Conservation (phyloP, 2,329 filamentous ascomycete species). For the Metarhizium guizhouense region DNA sequence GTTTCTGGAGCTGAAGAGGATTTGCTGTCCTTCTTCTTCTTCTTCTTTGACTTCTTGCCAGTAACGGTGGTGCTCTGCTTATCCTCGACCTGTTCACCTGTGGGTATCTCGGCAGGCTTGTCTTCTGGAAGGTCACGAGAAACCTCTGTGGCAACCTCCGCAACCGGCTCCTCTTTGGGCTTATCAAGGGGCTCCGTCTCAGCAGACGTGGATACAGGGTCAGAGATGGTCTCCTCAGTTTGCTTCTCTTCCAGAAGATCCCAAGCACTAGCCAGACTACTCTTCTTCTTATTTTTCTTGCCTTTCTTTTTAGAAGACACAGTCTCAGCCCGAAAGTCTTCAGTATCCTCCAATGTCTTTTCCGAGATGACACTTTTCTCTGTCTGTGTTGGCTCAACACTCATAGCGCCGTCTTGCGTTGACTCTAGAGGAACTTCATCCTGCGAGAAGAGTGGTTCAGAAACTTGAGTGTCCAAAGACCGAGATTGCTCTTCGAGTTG, state of each 20-base stretch:
- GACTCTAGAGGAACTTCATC: slow-evolving; percentile 15
- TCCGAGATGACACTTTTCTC: slow-evolving; percentile 8
- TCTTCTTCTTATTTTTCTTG: slow-evolving; percentile 27
- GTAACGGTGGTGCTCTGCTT: slow-evolving; percentile 9
- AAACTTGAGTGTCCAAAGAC: slow-evolving; percentile 12
- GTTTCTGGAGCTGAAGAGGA: background rate
- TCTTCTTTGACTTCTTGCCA: slow-evolving; percentile 20
- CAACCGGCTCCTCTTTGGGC: background rate
- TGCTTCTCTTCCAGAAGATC: slow-evolving; percentile 8
- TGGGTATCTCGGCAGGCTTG: background rate
- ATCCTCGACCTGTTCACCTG: slow-evolving; percentile 8
- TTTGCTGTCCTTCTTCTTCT: slow-evolving; percentile 23
- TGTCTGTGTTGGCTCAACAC: slow-evolving; percentile 14
- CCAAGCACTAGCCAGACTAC: slow-evolving; percentile 2
- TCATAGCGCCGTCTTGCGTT: slow-evolving; percentile 15
- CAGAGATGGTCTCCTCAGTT: background rate
- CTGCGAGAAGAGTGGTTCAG: slow-evolving; percentile 21
- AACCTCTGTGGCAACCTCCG: background rate
- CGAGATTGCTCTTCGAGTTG: slow-evolving; percentile 1
- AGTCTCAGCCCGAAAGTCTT: slow-evolving; percentile 7
- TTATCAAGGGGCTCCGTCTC: background rate
- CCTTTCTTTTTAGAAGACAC: slow-evolving; percentile 17
- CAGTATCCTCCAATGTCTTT: background rate
- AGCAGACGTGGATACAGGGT: background rate
- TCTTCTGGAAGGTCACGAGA: background rate